Conservation (phyloP, 2,329 filamentous ascomycete species). For the Penicillium sp. region DNA sequence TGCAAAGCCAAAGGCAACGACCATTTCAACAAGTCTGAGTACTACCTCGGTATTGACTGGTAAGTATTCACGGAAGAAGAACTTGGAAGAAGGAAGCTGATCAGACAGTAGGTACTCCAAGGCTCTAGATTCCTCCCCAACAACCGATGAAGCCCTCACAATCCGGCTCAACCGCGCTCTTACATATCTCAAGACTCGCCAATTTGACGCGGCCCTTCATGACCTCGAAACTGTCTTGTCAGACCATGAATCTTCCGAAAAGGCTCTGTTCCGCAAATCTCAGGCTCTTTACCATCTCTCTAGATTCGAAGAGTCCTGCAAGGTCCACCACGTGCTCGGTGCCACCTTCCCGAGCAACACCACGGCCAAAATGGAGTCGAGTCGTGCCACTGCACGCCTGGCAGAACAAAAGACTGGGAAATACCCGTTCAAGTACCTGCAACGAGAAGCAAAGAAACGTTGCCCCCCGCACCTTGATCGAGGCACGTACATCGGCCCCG, state of each 20-base stretch:
- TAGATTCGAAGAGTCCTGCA: slow-evolving; percentile 43
- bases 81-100: slow-evolving; percentile 12
- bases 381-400: slow-evolving; percentile 30
- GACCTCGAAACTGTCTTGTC: slow-evolving; percentile 32
- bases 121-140: slow-evolving; percentile 40
- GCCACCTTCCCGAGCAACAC: slow-evolving; percentile 42
- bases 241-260: slow-evolving; percentile 41
- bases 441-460: slow-evolving; percentile 36
- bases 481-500: slow-evolving; percentile 51
- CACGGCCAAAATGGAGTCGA: slow-evolving; percentile 35
- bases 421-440: slow-evolving; percentile 34
- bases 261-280: slow-evolving; percentile 51
- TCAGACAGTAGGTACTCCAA: slow-evolving; percentile 41
- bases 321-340: slow-evolving; percentile 40
- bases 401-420: slow-evolving; percentile 25
- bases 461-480: slow-evolving; percentile 52
- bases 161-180: slow-evolving; percentile 44
- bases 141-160: slow-evolving; percentile 40
- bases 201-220: slow-evolving; percentile 42
- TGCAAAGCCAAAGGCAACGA: slow-evolving; percentile 41
- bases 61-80: slow-evolving; percentile 22
- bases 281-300: slow-evolving; percentile 52
- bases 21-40: slow-evolving; percentile 18
- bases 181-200: slow-evolving; percentile 35
- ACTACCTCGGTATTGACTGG: slow-evolving; percentile 32